Base-by-base conservation (phyloP, 768 basidiomycete species). In the Rhodotorula kratochvilovae region DNA sequence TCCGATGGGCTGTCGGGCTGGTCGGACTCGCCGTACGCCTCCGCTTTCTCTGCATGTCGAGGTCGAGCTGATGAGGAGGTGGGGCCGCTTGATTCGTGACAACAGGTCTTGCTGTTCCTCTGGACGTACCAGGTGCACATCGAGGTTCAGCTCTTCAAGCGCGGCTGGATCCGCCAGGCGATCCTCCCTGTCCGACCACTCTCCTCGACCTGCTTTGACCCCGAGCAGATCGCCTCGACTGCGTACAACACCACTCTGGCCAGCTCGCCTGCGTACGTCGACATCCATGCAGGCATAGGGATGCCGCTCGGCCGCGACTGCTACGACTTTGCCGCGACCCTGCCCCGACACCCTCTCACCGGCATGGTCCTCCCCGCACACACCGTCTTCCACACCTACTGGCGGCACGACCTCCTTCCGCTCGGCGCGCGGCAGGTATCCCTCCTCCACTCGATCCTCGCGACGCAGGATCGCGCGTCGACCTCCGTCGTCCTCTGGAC, bases 391-490 rank as follows among this genome's bases (percentile, higher is more conserved):
- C 95, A 98, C 80, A 89, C 92, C 2, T 98, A 97, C 80, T 98
- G 95, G 95, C 85, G 95, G 23, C 86, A 85, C 67, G 94, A 97
- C 82, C 86, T 97, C 51, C 87, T 87, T 0, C 83, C 88, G 1
- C 92, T 98, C 76, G 87, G 84, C 5, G 84, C 85, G 66, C 85
- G 94, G 35, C 93, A 98, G 77, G 90, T 92, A 78, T 88, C 87
- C 83, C 90, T 95, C 84, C 85, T 98, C 79, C 89, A 91, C 77
- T 91, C 91, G 5, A 94, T 94, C 80, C 91, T 98, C 71, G 90
- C 92, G 5, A 97, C 94, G 10, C 95, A 98, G 80, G 85, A 91
- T 70, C 73, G 87, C 25, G 77, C 81, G 2, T 80, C 84, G 56
- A 84, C 88, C 25, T 85, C 86, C 29, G 81, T 98, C 67, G 85